A percentile compares a stretch with the other conserved stretches of the same genome.
Conservation (phyloP, 352 stramenopile species). For the Phytophthora pluvialis region DNA sequence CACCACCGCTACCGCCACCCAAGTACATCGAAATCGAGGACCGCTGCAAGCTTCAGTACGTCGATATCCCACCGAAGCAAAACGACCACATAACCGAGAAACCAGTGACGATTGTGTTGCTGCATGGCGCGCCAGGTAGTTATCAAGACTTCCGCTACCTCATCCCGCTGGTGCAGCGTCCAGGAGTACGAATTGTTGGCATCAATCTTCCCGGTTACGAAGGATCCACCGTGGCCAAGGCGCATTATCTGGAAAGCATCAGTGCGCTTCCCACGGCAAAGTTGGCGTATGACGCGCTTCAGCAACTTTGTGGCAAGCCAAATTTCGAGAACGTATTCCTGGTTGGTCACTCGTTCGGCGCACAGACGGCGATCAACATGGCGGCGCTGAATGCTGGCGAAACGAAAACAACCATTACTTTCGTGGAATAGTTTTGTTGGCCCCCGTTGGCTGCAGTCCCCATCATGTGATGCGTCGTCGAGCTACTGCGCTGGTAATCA, state of each 20-base stretch:
- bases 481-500: slow-evolving; percentile 36
- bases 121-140: slow-evolving; percentile 56
- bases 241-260: slow-evolving; percentile 36
- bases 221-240: slow-evolving; percentile 26
- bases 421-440: slow-evolving; percentile 44
- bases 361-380: slow-evolving; percentile 50
- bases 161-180: slow-evolving; percentile 31
- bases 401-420: background rate
- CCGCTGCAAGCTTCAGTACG: slow-evolving; percentile 40
- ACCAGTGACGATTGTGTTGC: slow-evolving; percentile 45
- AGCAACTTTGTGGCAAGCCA: slow-evolving; percentile 9
- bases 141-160: slow-evolving; percentile 60
- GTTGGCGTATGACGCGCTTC: slow-evolving; percentile 34
- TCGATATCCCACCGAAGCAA: slow-evolving; percentile 22
- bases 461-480: slow-evolving; percentile 47
- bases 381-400: slow-evolving; percentile 35
- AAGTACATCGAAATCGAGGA: slow-evolving; percentile 28
- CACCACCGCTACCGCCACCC: slow-evolving; percentile 30
- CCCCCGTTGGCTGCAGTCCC: slow-evolving; percentile 41
- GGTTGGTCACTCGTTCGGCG: slow-evolving; percentile 56
- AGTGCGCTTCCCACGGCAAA: slow-evolving; percentile 39
- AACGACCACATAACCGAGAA: background rate
- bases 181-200: slow-evolving; percentile 28
- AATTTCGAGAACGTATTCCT: slow-evolving; percentile 37
- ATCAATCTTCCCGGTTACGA: slow-evolving; percentile 41